Base-by-base conservation (phyloP, 495 filamentous ascomycete genomes). In the Penicillium flavigenum region DNA sequence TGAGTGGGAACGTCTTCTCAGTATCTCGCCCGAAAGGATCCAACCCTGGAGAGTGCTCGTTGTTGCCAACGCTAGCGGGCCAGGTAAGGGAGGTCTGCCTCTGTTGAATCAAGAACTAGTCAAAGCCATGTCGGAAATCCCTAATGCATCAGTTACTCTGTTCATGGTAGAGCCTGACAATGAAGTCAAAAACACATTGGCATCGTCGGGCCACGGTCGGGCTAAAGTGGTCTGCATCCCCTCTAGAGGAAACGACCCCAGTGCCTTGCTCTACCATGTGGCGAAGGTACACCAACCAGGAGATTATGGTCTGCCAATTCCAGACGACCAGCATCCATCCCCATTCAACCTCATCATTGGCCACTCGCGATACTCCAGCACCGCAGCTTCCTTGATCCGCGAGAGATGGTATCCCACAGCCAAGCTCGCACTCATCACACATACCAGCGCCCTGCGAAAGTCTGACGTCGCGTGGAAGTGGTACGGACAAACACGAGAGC, bases 391-490 rank as follows among this genome's bases (percentile, higher is more conserved):
- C 5, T 47, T 47, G 8, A 47, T 47, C 14, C 44, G 44, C 16
- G 44, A 47, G 44, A 47, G 44, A 47, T 47, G 44, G 44, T 47
- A 47, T 47, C 44, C 44, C 5, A 47, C 44, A 29, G 44, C 44
- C 24, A 47, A 47, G 8, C 44, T 47, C 14, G 44, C 44, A 7
- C 24, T 47, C 22, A 47, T 47, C 44, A 47, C 44, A n/a, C 44
- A 47, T n/a, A 47, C 24, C 10, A 47, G 44, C 10, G 44, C 44
- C 24, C 16, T 47, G 24, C 24, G 44, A 5, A 47, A 47, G 20
- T 27, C 22, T 0, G 44, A 47, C 8, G 16, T 47, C 3, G 44
- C 44, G 7, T 47, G 44, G 44, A 47, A 26, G 5, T 29, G 24
- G 44, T 47, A 47, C 16, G 44, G 44, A 17, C 24, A 27, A 16